Evolutionary conservation across 164 flowering plant genomes (phyloP).

Genomic region (Amborella trichopoda): DNA sequence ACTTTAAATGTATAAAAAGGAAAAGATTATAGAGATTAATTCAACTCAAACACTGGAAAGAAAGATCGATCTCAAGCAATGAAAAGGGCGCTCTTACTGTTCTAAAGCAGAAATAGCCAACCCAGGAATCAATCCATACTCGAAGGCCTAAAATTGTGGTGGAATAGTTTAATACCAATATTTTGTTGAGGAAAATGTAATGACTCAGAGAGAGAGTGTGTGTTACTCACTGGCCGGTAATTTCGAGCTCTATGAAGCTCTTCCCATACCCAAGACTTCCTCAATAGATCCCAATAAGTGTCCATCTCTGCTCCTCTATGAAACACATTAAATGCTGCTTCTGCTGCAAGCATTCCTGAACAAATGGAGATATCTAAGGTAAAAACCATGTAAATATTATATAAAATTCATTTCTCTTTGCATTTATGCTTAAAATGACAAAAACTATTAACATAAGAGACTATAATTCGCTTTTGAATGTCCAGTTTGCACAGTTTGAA

Average conservation of each 20-base stretch:
- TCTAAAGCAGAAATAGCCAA: conserved; percentile 73
- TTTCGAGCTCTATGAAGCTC: conserved; percentile 79
- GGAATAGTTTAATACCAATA: neutral
- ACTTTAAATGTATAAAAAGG: neutral
- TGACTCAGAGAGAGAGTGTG: conserved; percentile 1
- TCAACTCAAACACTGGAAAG: neutral
- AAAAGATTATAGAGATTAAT: neutral
- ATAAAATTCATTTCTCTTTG: no score
- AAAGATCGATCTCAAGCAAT: neutral
- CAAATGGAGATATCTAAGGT: neutral
- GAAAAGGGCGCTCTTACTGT: conserved; percentile 68
- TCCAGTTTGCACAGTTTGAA: no score
- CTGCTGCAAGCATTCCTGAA: conserved; percentile 93
- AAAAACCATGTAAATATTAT: no score
- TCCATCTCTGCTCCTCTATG: conserved; percentile 47
- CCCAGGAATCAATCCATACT: conserved; percentile 83
- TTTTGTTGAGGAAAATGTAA: neutral
- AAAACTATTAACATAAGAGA: no score
- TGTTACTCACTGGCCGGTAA: conserved; percentile 70
- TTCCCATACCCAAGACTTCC: conserved; percentile 88
- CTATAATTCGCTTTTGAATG: no score
- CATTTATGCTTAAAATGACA: no score
- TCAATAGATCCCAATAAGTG: conserved; percentile 55
- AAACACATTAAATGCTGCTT: conserved; percentile 60
- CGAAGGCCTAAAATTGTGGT: conserved; percentile 55